Evolutionary conservation across 768 basidiomycete genomes (phyloP).

Genomic region (Naganishia randhawae): DNA sequence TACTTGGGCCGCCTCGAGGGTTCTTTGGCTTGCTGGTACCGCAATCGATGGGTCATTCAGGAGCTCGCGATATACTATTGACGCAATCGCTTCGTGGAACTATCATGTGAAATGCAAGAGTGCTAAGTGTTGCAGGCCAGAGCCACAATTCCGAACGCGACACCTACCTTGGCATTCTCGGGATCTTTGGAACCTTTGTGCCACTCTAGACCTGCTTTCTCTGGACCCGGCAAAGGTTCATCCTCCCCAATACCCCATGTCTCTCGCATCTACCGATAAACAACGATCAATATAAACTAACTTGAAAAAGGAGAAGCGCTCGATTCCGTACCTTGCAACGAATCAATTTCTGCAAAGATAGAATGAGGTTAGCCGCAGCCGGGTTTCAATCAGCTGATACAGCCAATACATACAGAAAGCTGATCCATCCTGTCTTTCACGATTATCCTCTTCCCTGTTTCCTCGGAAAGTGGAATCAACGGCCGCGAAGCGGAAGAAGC

Average conservation of each 20-base stretch:
- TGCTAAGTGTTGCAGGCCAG: background rate
- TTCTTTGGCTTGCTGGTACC: slow-evolving; percentile 19
- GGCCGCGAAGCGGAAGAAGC: background rate
- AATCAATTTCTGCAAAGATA: slow-evolving; percentile 18
- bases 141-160: background rate
- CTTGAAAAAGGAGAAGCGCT: too few relatives aligned
- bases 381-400: background rate
- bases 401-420: slow-evolving; percentile 12
- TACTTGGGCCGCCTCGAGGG: slow-evolving; percentile 23
- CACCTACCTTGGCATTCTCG: slow-evolving; percentile 23
- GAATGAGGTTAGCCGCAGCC: background rate
- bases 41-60: background rate
- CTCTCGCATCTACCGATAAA: slow-evolving; percentile 15
- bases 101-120: background rate
- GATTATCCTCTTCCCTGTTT: slow-evolving; percentile 25
- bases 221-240: slow-evolving; percentile 25
- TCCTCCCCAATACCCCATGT: slow-evolving; percentile 11
- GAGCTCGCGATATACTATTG: slow-evolving; percentile 8
- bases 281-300: background rate
- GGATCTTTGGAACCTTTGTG: slow-evolving; percentile 22
- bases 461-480: slow-evolving; percentile 10
- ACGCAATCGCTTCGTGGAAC: slow-evolving; percentile 27
- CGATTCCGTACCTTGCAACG: slow-evolving; percentile 16
- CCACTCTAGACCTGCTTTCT: slow-evolving; percentile 27
- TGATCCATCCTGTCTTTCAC: slow-evolving; percentile 24